Evolutionary conservation across 2,329 filamentous ascomycete species (phyloP).

Genomic region (Aspergillus arachidicola): DNA sequence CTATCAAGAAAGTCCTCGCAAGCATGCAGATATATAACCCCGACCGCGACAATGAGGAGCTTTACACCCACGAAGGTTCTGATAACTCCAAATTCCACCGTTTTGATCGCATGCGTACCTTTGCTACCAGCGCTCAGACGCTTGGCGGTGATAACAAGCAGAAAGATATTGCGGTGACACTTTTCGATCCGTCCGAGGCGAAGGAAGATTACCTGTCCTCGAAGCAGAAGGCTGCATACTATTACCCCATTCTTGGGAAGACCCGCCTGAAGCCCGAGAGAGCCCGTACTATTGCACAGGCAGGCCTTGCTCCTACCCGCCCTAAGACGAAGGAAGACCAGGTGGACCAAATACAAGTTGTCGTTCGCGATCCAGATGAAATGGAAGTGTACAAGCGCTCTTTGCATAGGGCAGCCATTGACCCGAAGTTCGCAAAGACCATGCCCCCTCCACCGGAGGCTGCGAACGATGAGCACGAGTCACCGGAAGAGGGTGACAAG

Average conservation of each 20-base stretch:
- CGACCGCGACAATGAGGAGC: constrained; percentile 54
- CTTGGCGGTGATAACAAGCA: constrained; percentile 56
- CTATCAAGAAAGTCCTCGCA: constrained; percentile 55
- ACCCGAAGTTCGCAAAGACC: constrained; percentile 44
- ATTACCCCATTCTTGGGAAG: constrained; percentile 62
- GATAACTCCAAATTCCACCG: constrained; percentile 54
- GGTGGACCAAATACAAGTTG: constrained; percentile 56
- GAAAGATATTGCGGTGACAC: constrained; percentile 59
- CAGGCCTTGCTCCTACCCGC: constrained; percentile 42
- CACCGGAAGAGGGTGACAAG: constrained; percentile 12
- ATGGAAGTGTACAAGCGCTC: constrained; percentile 52
- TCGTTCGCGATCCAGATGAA: constrained; percentile 54
- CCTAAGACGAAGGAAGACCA: constrained; percentile 48
- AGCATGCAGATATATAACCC: constrained; percentile 59
- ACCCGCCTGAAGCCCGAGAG: constrained; percentile 57
- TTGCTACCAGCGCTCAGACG: constrained; percentile 59
- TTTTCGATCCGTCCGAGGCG: constrained; percentile 54
- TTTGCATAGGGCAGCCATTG: constrained; percentile 48
- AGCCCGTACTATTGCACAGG: constrained; percentile 46
- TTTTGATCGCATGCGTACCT: constrained; percentile 61
- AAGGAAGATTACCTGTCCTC: constrained; percentile 22
- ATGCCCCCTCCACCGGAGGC: constrained; percentile 36
- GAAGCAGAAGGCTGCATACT: constrained; percentile 60
- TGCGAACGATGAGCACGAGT: constrained; percentile 15
- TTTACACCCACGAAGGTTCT: constrained; percentile 50